phyloP scores from a whole-genome alignment of 2,329 filamentous ascomycete genomes.

The Penicillium paneum region DNA sequence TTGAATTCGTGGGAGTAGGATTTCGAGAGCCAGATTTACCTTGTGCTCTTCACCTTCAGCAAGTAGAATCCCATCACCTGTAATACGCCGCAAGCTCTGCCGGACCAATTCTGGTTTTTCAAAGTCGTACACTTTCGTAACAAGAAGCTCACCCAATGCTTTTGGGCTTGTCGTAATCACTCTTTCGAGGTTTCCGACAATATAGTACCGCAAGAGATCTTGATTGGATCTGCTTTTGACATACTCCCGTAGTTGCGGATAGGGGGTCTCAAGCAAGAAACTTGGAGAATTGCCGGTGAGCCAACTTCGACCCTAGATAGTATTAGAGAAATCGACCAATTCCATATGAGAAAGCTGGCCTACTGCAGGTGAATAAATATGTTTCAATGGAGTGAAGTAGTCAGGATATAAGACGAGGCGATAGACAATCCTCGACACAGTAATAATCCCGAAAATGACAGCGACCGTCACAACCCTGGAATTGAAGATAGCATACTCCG shows the following conservation, averaged over 20 bases:
- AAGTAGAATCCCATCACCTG: constrained; percentile 56
- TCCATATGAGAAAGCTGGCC: constrained; percentile 15
- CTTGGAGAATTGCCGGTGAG: constrained; percentile 46
- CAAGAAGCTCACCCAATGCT: constrained; percentile 66
- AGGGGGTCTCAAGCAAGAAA: constrained; percentile 42
- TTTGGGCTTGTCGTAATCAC: constrained; percentile 62
- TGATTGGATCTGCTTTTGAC: constrained; percentile 61
- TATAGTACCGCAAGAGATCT: constrained; percentile 65
- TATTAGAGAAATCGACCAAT: constrained; percentile 3
- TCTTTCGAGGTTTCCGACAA: constrained; percentile 61
- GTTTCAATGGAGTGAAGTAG: constrained; percentile 56
- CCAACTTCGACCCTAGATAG: constrained; percentile 38
- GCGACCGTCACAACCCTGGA: constrained; percentile 28
- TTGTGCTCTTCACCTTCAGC: constrained; percentile 92
- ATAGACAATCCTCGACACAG: constrained; percentile 28
- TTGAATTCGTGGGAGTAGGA: background rate
- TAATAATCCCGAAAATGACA: constrained; percentile 23
- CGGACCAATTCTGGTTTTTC: constrained; percentile 57
- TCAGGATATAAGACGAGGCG: constrained; percentile 55
- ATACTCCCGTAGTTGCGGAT: constrained; percentile 48
- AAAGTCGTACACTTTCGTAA: constrained; percentile 68
- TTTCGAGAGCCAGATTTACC: constrained; percentile 30
- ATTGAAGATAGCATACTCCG: constrained; percentile 28
- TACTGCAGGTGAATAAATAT: constrained; percentile 55
- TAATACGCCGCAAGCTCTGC: constrained; percentile 33